phyloP scores from a whole-genome alignment of 2,329 filamentous ascomycete genomes.

The Penicillium sp. region DNA sequence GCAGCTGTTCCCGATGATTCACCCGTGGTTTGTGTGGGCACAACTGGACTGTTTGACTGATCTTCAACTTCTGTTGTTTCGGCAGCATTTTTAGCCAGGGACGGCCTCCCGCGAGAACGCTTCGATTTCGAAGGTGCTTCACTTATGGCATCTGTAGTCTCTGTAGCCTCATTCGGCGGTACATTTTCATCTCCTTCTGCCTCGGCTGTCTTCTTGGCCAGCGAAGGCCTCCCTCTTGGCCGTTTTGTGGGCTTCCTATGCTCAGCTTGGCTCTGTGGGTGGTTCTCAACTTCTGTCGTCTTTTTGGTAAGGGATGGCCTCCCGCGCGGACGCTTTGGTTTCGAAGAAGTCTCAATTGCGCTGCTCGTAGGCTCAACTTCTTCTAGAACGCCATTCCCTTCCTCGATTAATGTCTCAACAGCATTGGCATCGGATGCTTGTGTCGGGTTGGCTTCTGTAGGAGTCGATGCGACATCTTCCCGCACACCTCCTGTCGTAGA shows the following conservation, averaged over 20 bases:
- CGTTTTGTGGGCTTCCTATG: background rate
- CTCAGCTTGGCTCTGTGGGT: background rate
- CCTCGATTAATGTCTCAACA: too few species aligned
- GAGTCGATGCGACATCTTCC: too few species aligned
- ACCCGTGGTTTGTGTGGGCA: background rate
- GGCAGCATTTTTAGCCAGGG: background rate
- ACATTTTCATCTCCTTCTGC: background rate
- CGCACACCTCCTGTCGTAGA: too few species aligned
- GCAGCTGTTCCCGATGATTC: constrained; percentile 2
- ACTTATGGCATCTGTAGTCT: background rate
- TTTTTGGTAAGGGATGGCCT: constrained; percentile 3
- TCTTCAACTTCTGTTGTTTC: background rate
- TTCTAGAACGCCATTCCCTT: background rate
- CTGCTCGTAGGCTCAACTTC: background rate
- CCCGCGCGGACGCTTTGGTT: constrained; percentile 6
- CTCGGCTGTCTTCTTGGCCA: background rate
- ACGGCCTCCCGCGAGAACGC: constrained; percentile 6
- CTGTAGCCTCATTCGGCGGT: background rate
- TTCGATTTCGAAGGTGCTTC: constrained; percentile 3
- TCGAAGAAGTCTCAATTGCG: background rate
- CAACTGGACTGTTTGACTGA: background rate
- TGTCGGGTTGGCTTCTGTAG: too few species aligned
- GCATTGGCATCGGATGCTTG: too few species aligned
- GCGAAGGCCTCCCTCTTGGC: background rate
- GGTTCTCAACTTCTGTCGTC: background rate